Conservation (phyloP, 257 asterid species). For the Coffea eugenioides region DNA sequence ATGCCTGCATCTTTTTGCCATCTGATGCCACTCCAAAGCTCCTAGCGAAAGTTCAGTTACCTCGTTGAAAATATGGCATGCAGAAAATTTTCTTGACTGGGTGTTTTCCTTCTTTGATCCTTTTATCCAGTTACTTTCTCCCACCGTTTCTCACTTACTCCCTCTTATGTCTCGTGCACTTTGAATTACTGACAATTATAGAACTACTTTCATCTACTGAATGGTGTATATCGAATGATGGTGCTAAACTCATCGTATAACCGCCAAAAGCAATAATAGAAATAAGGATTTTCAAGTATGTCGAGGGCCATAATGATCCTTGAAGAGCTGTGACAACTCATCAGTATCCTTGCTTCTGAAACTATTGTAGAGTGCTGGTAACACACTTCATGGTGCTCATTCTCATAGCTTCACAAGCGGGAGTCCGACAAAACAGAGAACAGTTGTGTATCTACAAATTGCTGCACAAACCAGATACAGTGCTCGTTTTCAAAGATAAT, state of each 20-base stretch:
- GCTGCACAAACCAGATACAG: constrained; percentile 44
- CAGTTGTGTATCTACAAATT: constrained; percentile 78
- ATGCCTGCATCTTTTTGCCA: background rate
- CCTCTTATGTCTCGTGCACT: background rate
- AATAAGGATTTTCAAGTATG: background rate
- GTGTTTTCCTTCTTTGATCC: background rate
- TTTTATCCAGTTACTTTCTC: background rate
- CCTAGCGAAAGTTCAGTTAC: background rate
- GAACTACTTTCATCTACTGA: background rate
- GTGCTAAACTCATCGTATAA: background rate
- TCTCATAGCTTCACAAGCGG: constrained; percentile 61
- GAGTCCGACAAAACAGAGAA: constrained; percentile 71
- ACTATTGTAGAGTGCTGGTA: background rate
- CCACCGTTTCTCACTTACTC: background rate
- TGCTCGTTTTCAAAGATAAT: background rate
- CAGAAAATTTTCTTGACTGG: background rate
- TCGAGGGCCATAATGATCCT: background rate
- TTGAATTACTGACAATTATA: background rate
- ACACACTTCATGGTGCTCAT: constrained; percentile 20
- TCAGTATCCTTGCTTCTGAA: background rate
- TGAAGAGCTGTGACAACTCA: background rate
- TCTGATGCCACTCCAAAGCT: background rate
- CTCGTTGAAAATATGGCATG: background rate
- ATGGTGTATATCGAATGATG: background rate
- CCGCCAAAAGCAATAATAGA: background rate